Conservation (phyloP, 2,329 filamentous ascomycete genomes). For the Ambrosiella xylebori region DNA sequence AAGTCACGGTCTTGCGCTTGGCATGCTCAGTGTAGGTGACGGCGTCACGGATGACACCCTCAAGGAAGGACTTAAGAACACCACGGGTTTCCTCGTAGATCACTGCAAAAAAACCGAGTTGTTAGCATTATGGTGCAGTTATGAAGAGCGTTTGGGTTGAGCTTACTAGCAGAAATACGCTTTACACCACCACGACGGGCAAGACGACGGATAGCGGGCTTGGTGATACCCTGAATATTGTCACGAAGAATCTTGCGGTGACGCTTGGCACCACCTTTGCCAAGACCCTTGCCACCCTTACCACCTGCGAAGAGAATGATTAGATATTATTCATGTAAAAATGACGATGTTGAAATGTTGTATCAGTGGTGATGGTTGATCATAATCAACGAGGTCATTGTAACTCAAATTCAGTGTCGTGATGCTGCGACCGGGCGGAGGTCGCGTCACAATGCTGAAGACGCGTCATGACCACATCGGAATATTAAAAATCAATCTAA, state of each 20-base stretch:
- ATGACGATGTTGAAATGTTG: not conserved
- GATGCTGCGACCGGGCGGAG: not conserved
- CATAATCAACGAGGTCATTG: not conserved
- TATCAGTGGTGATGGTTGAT: not conserved
- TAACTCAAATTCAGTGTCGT: not conserved
- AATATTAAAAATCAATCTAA: not conserved
- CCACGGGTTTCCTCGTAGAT: slow-evolving; percentile 66
- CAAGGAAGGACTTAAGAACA: slow-evolving; percentile 64
- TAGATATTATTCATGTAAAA: slow-evolving; percentile 1
- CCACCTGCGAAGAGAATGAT: slow-evolving; percentile 34
- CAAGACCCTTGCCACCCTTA: slow-evolving; percentile 94
- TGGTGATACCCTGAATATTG: slow-evolving; percentile 99
- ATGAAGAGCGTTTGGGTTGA: not conserved
- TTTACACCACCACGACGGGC: slow-evolving; percentile 99
- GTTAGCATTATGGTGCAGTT: not conserved
- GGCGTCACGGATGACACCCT: slow-evolving; percentile 58
- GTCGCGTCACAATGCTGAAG: slow-evolving; percentile 1
- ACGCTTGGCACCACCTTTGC: slow-evolving; percentile 96
- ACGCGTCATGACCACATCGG: slow-evolving; percentile 5
- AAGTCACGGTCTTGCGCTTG: slow-evolving; percentile 66
- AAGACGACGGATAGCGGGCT: slow-evolving; percentile 96
- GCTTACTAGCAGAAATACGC: slow-evolving; percentile 75
- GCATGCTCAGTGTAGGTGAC: slow-evolving; percentile 68
- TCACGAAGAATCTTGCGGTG: slow-evolving; percentile 98
- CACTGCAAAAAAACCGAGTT: slow-evolving; percentile 22